Percentiles rank a stretch among this genome's conserved stretches.
phyloP scores from a whole-genome alignment of 306 rosid species.

The Trifolium subterraneum region DNA sequence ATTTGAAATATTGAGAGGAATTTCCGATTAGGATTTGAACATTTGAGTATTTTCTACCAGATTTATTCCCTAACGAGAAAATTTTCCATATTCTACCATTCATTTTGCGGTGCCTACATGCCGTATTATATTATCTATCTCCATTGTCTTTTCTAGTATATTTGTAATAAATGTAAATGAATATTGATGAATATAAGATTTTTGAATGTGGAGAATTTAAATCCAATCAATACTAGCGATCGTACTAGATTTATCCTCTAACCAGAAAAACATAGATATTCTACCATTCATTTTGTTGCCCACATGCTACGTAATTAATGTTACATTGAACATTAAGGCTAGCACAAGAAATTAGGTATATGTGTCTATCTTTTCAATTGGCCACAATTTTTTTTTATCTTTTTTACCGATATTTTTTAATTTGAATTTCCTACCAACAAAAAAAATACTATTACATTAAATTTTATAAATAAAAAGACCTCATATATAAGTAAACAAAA shows the following conservation, averaged over 20 bases:
- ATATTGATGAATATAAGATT: too few relatives aligned
- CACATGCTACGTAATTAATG: not conserved
- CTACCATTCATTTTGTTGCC: not conserved
- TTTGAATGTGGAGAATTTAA: too few relatives aligned
- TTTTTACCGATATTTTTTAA: too few relatives aligned
- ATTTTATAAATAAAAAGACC: too few relatives aligned
- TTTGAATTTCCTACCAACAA: too few relatives aligned
- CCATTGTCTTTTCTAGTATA: too few relatives aligned
- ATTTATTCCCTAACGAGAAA: not conserved
- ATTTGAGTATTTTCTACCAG: not conserved
- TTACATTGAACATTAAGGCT: not conserved
- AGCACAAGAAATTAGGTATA: constrained; percentile 2
- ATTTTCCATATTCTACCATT: not conserved
- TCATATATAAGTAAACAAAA: too few relatives aligned
- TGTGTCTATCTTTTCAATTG: not conserved
- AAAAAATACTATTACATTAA: too few relatives aligned
- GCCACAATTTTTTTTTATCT: not conserved
- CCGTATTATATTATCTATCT: not conserved
- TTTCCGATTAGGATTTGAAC: too few relatives aligned
- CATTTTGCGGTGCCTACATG: not conserved
- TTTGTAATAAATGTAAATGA: too few relatives aligned
- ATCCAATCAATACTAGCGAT: too few relatives aligned
- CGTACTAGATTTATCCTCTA: not conserved
- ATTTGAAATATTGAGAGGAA: too few relatives aligned
- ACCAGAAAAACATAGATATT: not conserved